These are phyloP conservation scores for Pyrenochaeta sp. DNA, from an alignment of 2,329 filamentous ascomycete species.

Conservation along the genomic window DNA sequence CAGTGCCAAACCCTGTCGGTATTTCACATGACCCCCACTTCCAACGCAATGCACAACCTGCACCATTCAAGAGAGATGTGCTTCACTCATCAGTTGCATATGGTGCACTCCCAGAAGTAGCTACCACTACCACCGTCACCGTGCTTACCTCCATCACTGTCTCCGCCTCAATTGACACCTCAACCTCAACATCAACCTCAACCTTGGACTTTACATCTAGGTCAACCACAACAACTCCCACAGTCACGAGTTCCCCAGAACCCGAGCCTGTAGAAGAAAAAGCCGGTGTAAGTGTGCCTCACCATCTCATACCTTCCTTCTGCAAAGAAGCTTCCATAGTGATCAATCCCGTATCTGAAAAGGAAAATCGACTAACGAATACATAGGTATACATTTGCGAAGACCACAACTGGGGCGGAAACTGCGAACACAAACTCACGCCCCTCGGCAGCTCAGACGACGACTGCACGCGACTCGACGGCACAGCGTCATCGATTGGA, in stretches of 20 bases:
- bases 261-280: background rate
- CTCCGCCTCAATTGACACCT: conserved; percentile 1
- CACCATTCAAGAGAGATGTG: background rate
- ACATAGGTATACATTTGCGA: conserved; percentile 37
- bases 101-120: background rate
- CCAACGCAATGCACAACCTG: background rate
- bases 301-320: background rate
- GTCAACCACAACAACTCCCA: background rate
- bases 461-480: conserved; percentile 28
- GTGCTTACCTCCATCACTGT: conserved; percentile 1
- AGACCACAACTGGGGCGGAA: conserved; percentile 31
- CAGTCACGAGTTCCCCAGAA: background rate
- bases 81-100: background rate
- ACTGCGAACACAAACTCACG: conserved; percentile 20
- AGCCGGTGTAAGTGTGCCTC: conserved; percentile 1
- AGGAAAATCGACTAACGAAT: background rate
- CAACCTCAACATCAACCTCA: background rate
- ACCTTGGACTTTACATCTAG: background rate
- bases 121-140: background rate
- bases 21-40: background rate
- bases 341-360: background rate
- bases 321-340: background rate
- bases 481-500: conserved; percentile 23
- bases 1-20: background rate
- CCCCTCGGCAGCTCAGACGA: conserved; percentile 18